A percentile compares a stretch with the other conserved stretches of the same genome.
These are phyloP conservation scores for Porogramme epimiltina DNA, from an alignment of 1,284 basidiomycete genomes.

Conservation along the genomic window DNA sequence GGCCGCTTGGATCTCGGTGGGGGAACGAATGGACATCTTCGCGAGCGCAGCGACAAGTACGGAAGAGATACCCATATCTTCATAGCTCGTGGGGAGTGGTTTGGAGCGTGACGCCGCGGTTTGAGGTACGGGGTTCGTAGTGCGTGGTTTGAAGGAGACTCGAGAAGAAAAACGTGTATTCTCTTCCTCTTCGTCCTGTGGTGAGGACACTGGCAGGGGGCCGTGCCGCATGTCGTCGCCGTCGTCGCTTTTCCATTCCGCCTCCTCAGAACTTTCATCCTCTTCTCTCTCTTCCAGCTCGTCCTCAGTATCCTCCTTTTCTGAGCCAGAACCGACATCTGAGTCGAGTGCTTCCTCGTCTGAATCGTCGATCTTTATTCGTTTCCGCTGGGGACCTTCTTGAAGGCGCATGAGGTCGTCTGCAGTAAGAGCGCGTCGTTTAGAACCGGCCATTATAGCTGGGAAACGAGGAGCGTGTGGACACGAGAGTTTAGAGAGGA, in stretches of 20 bases:
- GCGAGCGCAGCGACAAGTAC: slow-evolving; percentile 72
- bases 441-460: slow-evolving; percentile 26
- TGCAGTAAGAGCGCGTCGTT: slow-evolving; percentile 31
- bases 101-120: slow-evolving; percentile 12
- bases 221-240: background rate
- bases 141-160: slow-evolving; percentile 24
- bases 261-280: slow-evolving; percentile 3
- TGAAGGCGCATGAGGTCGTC: slow-evolving; percentile 42
- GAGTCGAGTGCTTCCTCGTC: slow-evolving; percentile 18
- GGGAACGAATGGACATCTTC: slow-evolving; percentile 83
- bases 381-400: slow-evolving; percentile 35
- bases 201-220: background rate
- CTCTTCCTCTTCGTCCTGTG: slow-evolving; percentile 8
- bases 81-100: slow-evolving; percentile 49
- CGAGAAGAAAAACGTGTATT: slow-evolving; percentile 27
- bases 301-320: slow-evolving; percentile 2
- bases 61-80: slow-evolving; percentile 74
- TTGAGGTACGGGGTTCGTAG: slow-evolving; percentile 6
- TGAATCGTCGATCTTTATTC: slow-evolving; percentile 18
- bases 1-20: slow-evolving; percentile 89
- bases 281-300: slow-evolving; percentile 6
- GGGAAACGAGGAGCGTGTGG: slow-evolving; percentile 7
- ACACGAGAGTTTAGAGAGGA: too few relatives aligned
- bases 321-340: slow-evolving; percentile 6
- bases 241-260: slow-evolving; percentile 1